A percentile compares a stretch with the other conserved stretches of the same genome.
phyloP scores from a whole-genome alignment of 2,329 filamentous ascomycete species.

The Sporothrix sp. region DNA sequence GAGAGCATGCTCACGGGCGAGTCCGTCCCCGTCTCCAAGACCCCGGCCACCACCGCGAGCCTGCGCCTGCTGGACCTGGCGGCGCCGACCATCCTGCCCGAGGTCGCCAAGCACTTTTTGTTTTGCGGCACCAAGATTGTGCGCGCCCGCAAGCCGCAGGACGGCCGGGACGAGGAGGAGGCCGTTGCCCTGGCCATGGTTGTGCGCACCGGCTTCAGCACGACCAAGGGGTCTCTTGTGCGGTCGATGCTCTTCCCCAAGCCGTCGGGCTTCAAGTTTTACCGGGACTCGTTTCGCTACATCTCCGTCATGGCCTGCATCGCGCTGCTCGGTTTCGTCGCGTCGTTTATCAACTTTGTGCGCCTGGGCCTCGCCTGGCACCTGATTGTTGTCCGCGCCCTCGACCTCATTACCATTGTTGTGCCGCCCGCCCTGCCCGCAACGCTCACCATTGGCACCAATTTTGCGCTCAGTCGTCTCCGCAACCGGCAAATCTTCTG shows the following conservation, averaged over 20 bases:
- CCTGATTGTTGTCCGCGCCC: constrained; percentile 78
- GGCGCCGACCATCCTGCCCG: constrained; percentile 71
- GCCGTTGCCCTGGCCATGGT: constrained; percentile 87
- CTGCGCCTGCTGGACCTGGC: constrained; percentile 67
- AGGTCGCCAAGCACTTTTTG: constrained; percentile 78
- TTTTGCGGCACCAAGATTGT: constrained; percentile 96
- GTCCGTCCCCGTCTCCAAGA: constrained; percentile 92
- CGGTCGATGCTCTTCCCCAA: constrained; percentile 98
- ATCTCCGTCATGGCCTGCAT: constrained; percentile 92
- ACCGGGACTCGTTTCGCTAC: constrained; percentile 93
- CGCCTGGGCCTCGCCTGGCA: constrained; percentile 76
- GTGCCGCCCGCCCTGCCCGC: constrained; percentile 91
- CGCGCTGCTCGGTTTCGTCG: constrained; percentile 76
- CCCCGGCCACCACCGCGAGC: constrained; percentile 70
- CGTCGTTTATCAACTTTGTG: constrained; percentile 88
- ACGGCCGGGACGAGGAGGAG: constrained; percentile 67
- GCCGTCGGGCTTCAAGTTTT: constrained; percentile 97
- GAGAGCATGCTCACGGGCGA: constrained; percentile 98
- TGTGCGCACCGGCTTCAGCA: constrained; percentile 91
- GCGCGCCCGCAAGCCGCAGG: constrained; percentile 76
- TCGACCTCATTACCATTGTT: constrained; percentile 95
- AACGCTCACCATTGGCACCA: constrained; percentile 91
- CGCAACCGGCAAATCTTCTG: constrained; percentile 91
- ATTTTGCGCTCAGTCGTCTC: constrained; percentile 79
- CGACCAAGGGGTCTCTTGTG: constrained; percentile 90